These are phyloP conservation scores for Pythium grandisporangium DNA, from an alignment of 352 stramenopile species.

Conservation along the genomic window DNA sequence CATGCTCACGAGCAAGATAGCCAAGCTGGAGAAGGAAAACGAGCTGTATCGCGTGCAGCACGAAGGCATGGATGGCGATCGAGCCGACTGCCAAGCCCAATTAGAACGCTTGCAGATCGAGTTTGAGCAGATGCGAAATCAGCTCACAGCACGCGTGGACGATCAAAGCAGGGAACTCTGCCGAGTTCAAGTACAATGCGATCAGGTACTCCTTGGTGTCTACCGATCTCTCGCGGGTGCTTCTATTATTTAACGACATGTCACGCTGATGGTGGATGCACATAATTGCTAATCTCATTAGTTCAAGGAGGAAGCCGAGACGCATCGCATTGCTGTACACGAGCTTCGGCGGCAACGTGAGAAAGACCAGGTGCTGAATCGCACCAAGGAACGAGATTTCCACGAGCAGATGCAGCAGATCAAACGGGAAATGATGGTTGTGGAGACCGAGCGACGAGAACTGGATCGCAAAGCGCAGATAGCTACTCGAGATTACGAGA, in stretches of 20 bases:
- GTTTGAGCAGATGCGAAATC: background rate
- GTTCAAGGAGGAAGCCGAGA: conserved; percentile 21
- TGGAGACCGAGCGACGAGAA: too few relatives aligned
- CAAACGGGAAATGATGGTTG: background rate
- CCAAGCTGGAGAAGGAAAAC: conserved; percentile 53
- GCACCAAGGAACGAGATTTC: conserved; percentile 8
- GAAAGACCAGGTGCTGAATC: conserved; percentile 11
- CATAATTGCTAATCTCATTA: conserved; percentile 4
- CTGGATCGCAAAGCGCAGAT: too few relatives aligned
- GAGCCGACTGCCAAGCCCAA: background rate
- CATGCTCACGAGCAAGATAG: conserved; percentile 48
- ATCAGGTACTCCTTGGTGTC: too few relatives aligned
- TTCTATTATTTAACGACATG: too few relatives aligned
- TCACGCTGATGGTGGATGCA: too few relatives aligned
- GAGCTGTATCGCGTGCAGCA: conserved; percentile 36
- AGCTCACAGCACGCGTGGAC: conserved; percentile 1
- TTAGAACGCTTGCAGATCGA: background rate
- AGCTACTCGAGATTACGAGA: too few relatives aligned
- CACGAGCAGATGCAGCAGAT: conserved; percentile 4
- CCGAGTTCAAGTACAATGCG: conserved; percentile 16
- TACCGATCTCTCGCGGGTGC: too few relatives aligned
- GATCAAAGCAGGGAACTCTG: background rate
- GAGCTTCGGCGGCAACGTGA: conserved; percentile 32
- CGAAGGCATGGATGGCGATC: background rate
- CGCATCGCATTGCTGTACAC: conserved; percentile 16